Evolutionary conservation across 2,329 filamentous ascomycete genomes (phyloP).

Genomic region (Alternaria sp.): DNA sequence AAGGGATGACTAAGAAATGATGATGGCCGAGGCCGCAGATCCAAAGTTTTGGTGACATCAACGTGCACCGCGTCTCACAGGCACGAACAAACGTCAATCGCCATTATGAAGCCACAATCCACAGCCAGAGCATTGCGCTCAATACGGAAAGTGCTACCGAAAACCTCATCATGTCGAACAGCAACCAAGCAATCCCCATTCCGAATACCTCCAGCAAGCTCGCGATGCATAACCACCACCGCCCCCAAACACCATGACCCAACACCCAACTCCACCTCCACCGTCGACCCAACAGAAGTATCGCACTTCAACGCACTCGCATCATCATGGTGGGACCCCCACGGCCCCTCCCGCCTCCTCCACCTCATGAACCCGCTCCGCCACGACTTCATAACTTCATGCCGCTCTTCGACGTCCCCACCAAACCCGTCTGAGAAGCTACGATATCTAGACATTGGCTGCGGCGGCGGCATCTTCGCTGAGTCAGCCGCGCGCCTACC

Average conservation of each 20-base stretch:
- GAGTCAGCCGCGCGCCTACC: conserved; percentile 78
- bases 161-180: not conserved
- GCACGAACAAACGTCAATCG: not conserved
- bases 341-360: conserved; percentile 87
- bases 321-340: conserved; percentile 95
- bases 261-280: conserved; percentile 38
- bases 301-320: conserved; percentile 94
- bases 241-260: conserved; percentile 21
- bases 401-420: conserved; percentile 57
- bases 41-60: conserved; percentile 21
- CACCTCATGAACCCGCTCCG: conserved; percentile 98
- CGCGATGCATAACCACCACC: conserved; percentile 24
- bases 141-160: conserved; percentile 3
- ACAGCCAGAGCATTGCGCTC: conserved; percentile 14
- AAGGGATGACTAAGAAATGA: not conserved
- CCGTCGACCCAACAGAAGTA: conserved; percentile 82
- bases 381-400: conserved; percentile 85
- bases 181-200: not conserved
- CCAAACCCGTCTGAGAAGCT: conserved; percentile 53
- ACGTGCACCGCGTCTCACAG: not conserved
- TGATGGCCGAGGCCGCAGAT: not conserved
- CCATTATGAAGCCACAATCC: conserved; percentile 18
- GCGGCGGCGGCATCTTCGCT: conserved; percentile 95
- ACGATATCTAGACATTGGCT: conserved; percentile 88
- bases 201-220: conserved; percentile 4